Evolutionary conservation across 2,329 filamentous ascomycete species (phyloP), one percentile per base, ranked within the genome.

Genomic region (Ascosphaera aggregata): DNA sequence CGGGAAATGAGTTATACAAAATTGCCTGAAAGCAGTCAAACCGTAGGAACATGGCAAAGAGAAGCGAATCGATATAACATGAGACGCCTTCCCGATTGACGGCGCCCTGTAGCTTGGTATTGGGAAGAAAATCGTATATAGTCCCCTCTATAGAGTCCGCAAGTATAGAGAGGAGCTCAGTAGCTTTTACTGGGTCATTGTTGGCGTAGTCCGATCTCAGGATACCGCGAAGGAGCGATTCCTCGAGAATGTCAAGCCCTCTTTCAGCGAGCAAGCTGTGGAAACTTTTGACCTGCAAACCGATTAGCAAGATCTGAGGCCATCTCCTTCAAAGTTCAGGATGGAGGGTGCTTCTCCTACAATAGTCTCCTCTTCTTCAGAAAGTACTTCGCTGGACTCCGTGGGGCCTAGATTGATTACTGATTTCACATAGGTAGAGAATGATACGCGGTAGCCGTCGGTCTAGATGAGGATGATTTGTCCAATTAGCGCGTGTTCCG

Each of bases 1-100:
- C 79, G 18, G 73, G 67, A 44, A 81, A 80, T 5, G 76, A 73
- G 41, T 76, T 77, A 54, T 80, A 85, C 24, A 94, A 65, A 66
- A 95, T 92, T 37, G 79, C 81, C 55, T 95, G 86, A 54, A 93
- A 98, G 45, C 79, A 85, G 46, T 82, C 77, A 30, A 94, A 66
- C 43, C 80, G 76, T 15, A 80, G 79, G 54, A 95, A 95, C 82
- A 98, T 94, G 54, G 86, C 79, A 54, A 94, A 95, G 1, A 98
- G 67, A 17, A 95, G 61, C 0, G 86, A 70, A 54, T 95, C 89
- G 13, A 95, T 64, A 54, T 91, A 95, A 60, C 89, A 98, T n/a
- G 86, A 95, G 27, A 93, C 82, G 37, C 71, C 72, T 35, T 76
- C 68, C 37, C 84, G 68, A 51, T 98, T 98, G 48, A 81, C 77